A percentile compares a stretch with the other conserved stretches of the same genome.
Conservation (phyloP, 2,329 filamentous ascomycete species). For the Aspergillus phoenicis region DNA sequence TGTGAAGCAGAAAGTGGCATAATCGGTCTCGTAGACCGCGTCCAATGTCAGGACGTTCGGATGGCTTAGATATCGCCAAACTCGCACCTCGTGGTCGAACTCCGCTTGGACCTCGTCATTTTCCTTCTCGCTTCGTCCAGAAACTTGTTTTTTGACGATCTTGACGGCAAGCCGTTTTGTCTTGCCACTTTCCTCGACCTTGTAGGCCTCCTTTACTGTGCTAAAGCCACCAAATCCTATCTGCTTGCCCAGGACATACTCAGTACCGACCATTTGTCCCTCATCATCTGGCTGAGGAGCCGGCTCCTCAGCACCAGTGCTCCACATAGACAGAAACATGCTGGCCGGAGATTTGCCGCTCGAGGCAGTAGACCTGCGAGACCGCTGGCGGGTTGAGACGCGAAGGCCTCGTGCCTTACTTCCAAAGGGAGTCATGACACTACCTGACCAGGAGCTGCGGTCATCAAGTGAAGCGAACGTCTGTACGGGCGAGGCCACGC, state of each 20-base stretch:
- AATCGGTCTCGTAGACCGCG: constrained; percentile 67
- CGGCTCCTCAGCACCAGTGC: constrained; percentile 40
- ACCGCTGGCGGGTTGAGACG: constrained; percentile 38
- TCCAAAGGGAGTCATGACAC: constrained; percentile 34
- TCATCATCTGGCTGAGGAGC: constrained; percentile 63
- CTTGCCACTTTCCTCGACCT: constrained; percentile 58
- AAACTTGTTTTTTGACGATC: constrained; percentile 64
- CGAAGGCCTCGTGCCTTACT: constrained; percentile 42
- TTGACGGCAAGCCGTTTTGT: constrained; percentile 63
- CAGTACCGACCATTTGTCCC: constrained; percentile 66
- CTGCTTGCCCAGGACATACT: constrained; percentile 68
- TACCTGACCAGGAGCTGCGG: constrained; percentile 44
- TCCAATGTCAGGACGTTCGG: constrained; percentile 64
- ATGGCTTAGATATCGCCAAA: constrained; percentile 68
- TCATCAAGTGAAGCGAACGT: constrained; percentile 44
- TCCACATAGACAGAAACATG: constrained; percentile 60
- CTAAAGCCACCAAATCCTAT: constrained; percentile 69
- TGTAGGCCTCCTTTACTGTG: constrained; percentile 67
- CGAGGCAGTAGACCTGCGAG: constrained; percentile 52
- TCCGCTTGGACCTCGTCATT: constrained; percentile 68
- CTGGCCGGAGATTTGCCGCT: constrained; percentile 61
- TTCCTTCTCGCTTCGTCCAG: constrained; percentile 59
- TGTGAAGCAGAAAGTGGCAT: constrained; percentile 70
- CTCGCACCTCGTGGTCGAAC: constrained; percentile 68
- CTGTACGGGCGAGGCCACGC: constrained; percentile 40